Evolutionary conservation across 345 rosid genomes (phyloP), one percentile per base, ranked within the genome.

Genomic region (Euclidium syriacum): DNA sequence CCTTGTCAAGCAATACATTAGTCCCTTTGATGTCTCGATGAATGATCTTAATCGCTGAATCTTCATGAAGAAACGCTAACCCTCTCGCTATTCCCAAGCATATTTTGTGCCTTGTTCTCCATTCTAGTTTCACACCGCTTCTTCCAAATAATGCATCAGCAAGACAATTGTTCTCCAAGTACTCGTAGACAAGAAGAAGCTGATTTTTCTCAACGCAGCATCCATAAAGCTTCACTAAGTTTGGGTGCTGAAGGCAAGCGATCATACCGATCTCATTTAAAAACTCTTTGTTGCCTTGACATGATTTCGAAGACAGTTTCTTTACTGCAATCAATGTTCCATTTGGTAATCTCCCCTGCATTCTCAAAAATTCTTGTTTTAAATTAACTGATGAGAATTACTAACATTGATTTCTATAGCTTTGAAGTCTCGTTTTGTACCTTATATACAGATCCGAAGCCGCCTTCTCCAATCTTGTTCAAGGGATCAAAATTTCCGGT

Each of bases 11-110:
- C 2, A 80, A 70, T 3, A 83, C 35, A 72, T 80, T 83, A 12
- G 81, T 74, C 2, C 75, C 74, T 76, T 83, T 83, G 35, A 83
- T 80, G 64, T 83, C 88, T 43, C 85, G 54, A 59, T 83, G 85
- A 64, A 83, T 73, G 44, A 83, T 78, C 69, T 67, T 80, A 42
- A 73, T 36, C 16, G 56, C 51, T 7, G 76, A 72, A 5, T 52
- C 76, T 59, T 72, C 72, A 7, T 72, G 76, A 6, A 72, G 76
- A 59, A 57, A 72, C 0, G 58, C 58, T 15, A 72, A 56, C 29
- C 76, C 76, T 65, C 20, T 65, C 2, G 76, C 76, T 0, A 72
- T 65, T 51, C 76, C 76, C 0, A 72, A 22, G 18, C 76, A 59
- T 14, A 72, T 65, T 11, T 52, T 72, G 30, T 52, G 22, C 29